Base-by-base conservation (phyloP, 106 monocot genomes). In the Acanthochlamys bracteata region DNA sequence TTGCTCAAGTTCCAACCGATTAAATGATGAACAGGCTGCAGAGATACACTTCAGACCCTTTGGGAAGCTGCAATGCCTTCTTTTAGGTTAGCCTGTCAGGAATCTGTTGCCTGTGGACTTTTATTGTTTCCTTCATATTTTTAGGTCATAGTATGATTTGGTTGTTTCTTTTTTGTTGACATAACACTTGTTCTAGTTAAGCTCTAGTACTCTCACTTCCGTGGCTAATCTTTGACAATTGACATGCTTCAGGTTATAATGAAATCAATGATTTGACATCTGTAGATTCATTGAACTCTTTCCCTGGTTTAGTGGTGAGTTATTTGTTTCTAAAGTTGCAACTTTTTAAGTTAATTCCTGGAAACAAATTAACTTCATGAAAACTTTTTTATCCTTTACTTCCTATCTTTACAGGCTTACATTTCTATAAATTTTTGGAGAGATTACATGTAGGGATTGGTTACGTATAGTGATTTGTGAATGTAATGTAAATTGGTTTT, bases 231-330 rank as follows among this genome's bases (percentile, higher is more conserved):
- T 42, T 24, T 66, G 25, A 57, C 64, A 66, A 42, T 14, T 66
- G 67, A 39, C 56, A 46, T 60, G 23, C 59, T 25, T 69, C 78
- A 98, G 96, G 96, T 63, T 69, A 65, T 58, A 98, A 98, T 63
- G 72, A 88, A 43, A 91, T 98, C 23, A 79, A 79, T 20, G 85
- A 88, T 52, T 63, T 88, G 70, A 66, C 68, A 70, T 91, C 88
- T 64, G 51, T 98, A 61, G 88, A 98, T 88, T 83, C 88, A 20
- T 70, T 98, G 24, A 92, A 92, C 65, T 54, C 33, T 59, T 98
- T 92, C 46, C 88, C 91, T 45, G 79, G 53, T 59, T 88, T 98
- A 67, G 60, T 63, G 80, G 96, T 98, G 63, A 85, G 86, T 27
- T 69, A 24, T 27, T 61, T 74, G 71, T 55, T 16, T 66, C 15